Conservation (phyloP, 208 protist species). For the Acanthamoeba lenticulata region DNA sequence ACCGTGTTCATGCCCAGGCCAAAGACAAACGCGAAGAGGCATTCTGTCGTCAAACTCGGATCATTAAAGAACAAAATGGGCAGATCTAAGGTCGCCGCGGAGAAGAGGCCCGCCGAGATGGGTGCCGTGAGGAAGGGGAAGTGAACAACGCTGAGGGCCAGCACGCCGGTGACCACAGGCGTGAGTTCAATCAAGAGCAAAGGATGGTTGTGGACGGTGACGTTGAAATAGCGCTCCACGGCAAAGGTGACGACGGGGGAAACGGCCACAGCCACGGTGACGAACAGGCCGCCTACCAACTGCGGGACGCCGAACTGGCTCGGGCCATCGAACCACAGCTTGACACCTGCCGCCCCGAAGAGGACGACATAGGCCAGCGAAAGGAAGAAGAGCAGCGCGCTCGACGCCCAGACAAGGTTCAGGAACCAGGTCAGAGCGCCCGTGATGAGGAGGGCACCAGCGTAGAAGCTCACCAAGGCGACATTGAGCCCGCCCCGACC, state of each 20-base stretch:
- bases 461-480: background rate
- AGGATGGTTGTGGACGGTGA: background rate
- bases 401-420: background rate
- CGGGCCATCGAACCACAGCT: background rate
- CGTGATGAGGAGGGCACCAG: background rate
- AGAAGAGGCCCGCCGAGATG: background rate
- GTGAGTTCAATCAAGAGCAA: background rate
- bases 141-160: background rate
- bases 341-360: background rate
- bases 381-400: background rate
- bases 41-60: background rate
- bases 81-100: background rate
- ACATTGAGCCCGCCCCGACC: background rate
- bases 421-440: constrained; percentile 13
- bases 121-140: constrained; percentile 40
- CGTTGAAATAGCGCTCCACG: constrained; percentile 18
- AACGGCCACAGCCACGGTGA: constrained; percentile 22
- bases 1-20: background rate
- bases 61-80: background rate
- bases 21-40: background rate
- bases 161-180: background rate
- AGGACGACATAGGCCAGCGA: background rate
- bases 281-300: constrained; percentile 18
- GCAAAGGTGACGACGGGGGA: background rate
- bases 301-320: background rate